A percentile compares a stretch with the other conserved stretches of the same genome.
phyloP scores from a whole-genome alignment of 371 early-diverging fungal genomes.

The Blakeslea trispora region DNA sequence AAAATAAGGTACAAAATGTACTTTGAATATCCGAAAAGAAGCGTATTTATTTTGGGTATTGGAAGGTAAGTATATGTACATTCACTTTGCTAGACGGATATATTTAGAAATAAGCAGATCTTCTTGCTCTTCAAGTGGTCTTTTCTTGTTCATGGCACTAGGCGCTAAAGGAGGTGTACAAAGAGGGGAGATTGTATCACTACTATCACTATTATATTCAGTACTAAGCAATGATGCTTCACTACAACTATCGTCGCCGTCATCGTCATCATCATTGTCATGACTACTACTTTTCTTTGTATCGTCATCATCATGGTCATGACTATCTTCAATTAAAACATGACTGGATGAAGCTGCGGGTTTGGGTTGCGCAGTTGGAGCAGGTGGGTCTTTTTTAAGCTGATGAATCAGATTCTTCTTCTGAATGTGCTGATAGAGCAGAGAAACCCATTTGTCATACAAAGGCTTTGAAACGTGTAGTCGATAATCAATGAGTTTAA shows the following conservation, averaged over 20 bases:
- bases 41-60: neutral
- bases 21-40: neutral
- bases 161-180: neutral
- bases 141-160: neutral
- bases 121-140: neutral
- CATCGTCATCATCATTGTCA: neutral
- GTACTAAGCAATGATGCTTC: neutral
- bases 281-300: too few species aligned
- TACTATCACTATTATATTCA: neutral
- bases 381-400: neutral
- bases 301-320: neutral
- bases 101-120: neutral
- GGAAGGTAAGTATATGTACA: neutral
- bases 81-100: neutral
- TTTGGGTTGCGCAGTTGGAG: neutral
- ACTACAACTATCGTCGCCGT: neutral
- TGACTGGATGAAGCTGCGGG: neutral
- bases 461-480: slow-evolving; percentile 63
- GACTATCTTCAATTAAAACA: neutral
- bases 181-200: neutral
- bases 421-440: slow-evolving; percentile 48
- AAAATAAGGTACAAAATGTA: neutral
- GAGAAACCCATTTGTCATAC: slow-evolving; percentile 66
- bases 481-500: slow-evolving; percentile 69
- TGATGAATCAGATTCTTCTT: neutral